These are phyloP conservation scores for Alternaria brassicicola DNA, from an alignment of 2,329 filamentous ascomycete genomes.

Conservation along the genomic window DNA sequence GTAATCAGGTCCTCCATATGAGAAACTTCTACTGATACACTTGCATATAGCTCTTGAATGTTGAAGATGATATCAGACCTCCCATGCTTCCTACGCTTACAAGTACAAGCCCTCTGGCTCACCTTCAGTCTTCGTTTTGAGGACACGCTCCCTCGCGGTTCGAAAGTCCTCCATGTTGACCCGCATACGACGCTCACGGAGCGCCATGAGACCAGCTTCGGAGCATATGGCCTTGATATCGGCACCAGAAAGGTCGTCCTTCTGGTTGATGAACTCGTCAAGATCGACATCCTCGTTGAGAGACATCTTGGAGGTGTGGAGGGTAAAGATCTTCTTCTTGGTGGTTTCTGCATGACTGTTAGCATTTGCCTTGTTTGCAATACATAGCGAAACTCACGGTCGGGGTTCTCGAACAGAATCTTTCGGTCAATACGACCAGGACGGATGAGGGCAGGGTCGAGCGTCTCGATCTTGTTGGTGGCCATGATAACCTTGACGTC, in stretches of 20 bases:
- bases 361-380: slow-evolving; percentile 39
- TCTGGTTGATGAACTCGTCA: slow-evolving; percentile 97
- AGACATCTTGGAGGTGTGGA: slow-evolving; percentile 99
- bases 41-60: slow-evolving; percentile 9
- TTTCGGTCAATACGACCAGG: slow-evolving; percentile 98
- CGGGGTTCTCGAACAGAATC: slow-evolving; percentile 79
- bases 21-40: slow-evolving; percentile 26
- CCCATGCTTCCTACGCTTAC: slow-evolving; percentile 59
- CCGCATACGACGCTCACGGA: slow-evolving; percentile 94
- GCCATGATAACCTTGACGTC: slow-evolving; percentile 99
- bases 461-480: slow-evolving; percentile 98
- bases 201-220: slow-evolving; percentile 90
- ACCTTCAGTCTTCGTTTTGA: slow-evolving; percentile 98
- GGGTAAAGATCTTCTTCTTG: slow-evolving; percentile 95
- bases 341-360: slow-evolving; percentile 80
- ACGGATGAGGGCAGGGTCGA: slow-evolving; percentile 94
- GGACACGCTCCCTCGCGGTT: slow-evolving; percentile 86
- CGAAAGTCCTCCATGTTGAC: slow-evolving; percentile 99
- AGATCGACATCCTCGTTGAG: slow-evolving; percentile 95
- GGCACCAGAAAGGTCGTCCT: slow-evolving; percentile 94
- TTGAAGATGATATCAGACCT: slow-evolving; percentile 7
- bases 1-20: slow-evolving; percentile 1
- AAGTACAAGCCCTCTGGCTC: slow-evolving; percentile 98
- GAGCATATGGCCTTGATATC: slow-evolving; percentile 99
- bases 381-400: slow-evolving; percentile 57